These are phyloP conservation scores for Phytophthora podocarpi DNA, from an alignment of 352 stramenopile genomes.

Conservation along the genomic window DNA sequence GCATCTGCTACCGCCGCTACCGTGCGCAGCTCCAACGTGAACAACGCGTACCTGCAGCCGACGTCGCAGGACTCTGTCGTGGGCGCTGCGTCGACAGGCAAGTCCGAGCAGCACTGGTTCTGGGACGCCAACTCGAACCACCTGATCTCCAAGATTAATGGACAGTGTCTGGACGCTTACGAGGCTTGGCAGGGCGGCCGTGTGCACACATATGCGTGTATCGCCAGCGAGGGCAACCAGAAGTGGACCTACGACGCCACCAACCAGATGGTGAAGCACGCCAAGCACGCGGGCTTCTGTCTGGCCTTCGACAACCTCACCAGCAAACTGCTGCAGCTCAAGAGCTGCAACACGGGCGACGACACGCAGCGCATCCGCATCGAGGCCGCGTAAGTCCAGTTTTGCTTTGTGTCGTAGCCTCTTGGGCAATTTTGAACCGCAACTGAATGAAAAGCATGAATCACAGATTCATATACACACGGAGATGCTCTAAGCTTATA, in stretches of 20 bases:
- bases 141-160: slow-evolving; percentile 47
- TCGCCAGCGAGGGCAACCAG: slow-evolving; percentile 59
- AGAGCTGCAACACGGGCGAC: slow-evolving; percentile 47
- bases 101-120: slow-evolving; percentile 47
- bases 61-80: slow-evolving; percentile 39
- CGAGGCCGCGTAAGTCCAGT: slow-evolving; percentile 21
- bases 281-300: slow-evolving; percentile 54
- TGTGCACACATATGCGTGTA: slow-evolving; percentile 65
- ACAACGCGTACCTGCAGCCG: slow-evolving; percentile 38
- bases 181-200: slow-evolving; percentile 54
- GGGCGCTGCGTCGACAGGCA: slow-evolving; percentile 15
- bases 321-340: slow-evolving; percentile 54
- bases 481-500: no score
- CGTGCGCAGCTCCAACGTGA: slow-evolving; percentile 30
- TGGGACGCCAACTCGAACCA: slow-evolving; percentile 51
- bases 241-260: slow-evolving; percentile 56
- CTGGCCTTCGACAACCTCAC: slow-evolving; percentile 52
- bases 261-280: slow-evolving; percentile 51
- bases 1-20: slow-evolving; percentile 37
- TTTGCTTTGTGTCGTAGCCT: no score
- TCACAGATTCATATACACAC: no score
- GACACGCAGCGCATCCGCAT: slow-evolving; percentile 48
- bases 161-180: slow-evolving; percentile 69
- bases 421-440: no score
- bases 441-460: no score